A percentile compares a stretch with the other conserved stretches of the same genome.
phyloP scores from a whole-genome alignment of 2,329 filamentous ascomycete species.

The Aspergillus viridinutans region DNA sequence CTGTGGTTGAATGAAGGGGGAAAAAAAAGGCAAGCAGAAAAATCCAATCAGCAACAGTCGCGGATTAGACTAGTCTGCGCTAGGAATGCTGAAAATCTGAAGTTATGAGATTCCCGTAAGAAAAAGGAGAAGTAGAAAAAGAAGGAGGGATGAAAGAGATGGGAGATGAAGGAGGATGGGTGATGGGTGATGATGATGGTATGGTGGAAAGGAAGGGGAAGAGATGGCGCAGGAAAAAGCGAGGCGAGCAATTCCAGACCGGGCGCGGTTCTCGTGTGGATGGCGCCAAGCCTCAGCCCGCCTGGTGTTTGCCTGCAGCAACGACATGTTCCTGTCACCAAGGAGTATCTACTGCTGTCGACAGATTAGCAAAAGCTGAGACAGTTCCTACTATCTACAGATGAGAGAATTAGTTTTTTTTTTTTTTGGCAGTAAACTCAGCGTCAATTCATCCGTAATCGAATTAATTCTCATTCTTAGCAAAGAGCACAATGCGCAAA shows the following conservation, averaged over 20 bases:
- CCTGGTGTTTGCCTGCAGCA: neutral
- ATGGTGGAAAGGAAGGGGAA: slow-evolving; percentile 17
- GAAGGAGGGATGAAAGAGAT: slow-evolving; percentile 7
- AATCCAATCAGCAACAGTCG: slow-evolving; percentile 14
- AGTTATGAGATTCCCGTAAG: neutral
- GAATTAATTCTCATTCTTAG: neutral
- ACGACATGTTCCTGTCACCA: too few relatives aligned
- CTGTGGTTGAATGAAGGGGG: neutral
- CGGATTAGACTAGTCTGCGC: neutral
- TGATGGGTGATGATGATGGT: slow-evolving; percentile 7
- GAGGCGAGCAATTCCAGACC: slow-evolving; percentile 7
- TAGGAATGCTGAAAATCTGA: neutral
- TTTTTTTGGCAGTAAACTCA: neutral
- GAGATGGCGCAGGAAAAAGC: slow-evolving; percentile 5
- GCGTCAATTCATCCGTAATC: neutral
- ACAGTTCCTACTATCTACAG: neutral
- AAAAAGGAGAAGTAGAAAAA: neutral
- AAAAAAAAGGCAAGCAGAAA: slow-evolving; percentile 11
- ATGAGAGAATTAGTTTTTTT: neutral
- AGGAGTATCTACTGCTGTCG: too few relatives aligned
- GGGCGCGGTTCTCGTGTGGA: slow-evolving; percentile 6
- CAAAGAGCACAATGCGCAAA: neutral
- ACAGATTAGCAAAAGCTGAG: neutral
- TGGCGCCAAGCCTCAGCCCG: neutral
- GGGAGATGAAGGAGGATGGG: slow-evolving; percentile 6